Base-by-base conservation (phyloP, 148 eudicot species). In the Gaultheria prostrata region DNA sequence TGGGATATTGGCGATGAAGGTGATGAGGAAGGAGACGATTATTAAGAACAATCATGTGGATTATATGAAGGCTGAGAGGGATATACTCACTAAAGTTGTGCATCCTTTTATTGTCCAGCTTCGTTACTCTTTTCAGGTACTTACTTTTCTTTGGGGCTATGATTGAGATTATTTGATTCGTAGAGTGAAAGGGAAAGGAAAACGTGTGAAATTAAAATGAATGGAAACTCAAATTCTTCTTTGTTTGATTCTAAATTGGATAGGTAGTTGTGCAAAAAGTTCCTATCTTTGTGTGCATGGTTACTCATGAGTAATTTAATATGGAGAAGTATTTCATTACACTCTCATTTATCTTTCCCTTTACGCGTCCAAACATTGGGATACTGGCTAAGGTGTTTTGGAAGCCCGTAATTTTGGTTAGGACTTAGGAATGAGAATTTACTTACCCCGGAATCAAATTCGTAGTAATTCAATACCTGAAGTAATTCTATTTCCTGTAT, bases 21-120 rank as follows among this genome's bases (percentile, higher is more conserved):
- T 95, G 65, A 92, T 95, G 97, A 93, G 92, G 84, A 95, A 94
- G 80, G 97, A 92, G 79, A 89, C 90, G 6, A 92, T 93, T 43
- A 92, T 95, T 30, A 94, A 95, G 91, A 95, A 95, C 80, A 93
- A 95, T 83, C 98, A 95, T 87, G 93, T 92, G 32, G 95, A 95
- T 90, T 95, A 95, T 80, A 95, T 95, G 98, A 93, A 83, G 51
- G 98, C 97, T 83, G 98, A 95, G 86, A 93, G 98, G 86, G 97
- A 95, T 92, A 95, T 95, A 88, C 93, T 95, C 69, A 94, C 97
- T 24, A 93, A 94, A 89, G 93, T 95, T 46, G 91, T 89, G 79
- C 95, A 95, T 81, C 98, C 98, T 51, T 95, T 94, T 74, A 90
- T 95, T 89, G 97, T 95, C 49, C 97, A 90, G 87, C 97, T 95